phyloP scores from a whole-genome alignment of 352 stramenopile species.

The Phytophthora litchii region DNA sequence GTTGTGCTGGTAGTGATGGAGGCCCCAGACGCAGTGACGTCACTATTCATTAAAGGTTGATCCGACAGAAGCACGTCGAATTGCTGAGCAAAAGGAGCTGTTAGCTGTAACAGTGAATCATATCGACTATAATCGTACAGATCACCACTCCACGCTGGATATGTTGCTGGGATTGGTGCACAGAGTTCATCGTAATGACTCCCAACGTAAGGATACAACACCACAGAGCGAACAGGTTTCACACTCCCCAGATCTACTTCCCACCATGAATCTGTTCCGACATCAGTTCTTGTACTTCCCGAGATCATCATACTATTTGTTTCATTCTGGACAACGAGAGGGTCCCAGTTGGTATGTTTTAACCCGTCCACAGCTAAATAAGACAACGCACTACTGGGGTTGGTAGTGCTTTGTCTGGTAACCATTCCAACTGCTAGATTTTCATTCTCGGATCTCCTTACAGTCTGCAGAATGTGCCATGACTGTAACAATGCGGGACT shows the following conservation, averaged over 20 bases:
- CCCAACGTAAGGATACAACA: conserved; percentile 60
- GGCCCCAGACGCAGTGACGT: conserved; percentile 9
- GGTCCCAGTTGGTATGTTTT: conserved; percentile 43
- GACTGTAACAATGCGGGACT: conserved; percentile 38
- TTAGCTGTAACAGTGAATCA: conserved; percentile 45
- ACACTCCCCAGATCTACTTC: conserved; percentile 64
- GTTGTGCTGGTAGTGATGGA: conserved; percentile 27
- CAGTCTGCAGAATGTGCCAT: conserved; percentile 62
- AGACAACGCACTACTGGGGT: conserved; percentile 38
- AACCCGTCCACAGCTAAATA: conserved; percentile 62
- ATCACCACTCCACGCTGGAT: conserved; percentile 43
- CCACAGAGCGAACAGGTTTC: conserved; percentile 50
- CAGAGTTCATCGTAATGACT: conserved; percentile 46
- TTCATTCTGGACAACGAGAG: conserved; percentile 27
- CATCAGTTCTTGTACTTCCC: conserved; percentile 54
- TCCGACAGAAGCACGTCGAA: conserved; percentile 58
- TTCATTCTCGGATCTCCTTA: conserved; percentile 56
- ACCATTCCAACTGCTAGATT: conserved; percentile 67
- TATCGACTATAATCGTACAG: conserved; percentile 45
- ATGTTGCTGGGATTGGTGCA: conserved; percentile 13
- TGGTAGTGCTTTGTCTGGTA: conserved; percentile 68
- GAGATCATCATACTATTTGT: conserved; percentile 24
- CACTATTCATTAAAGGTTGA: conserved; percentile 24
- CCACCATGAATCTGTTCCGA: conserved; percentile 64
- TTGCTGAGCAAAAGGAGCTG: conserved; percentile 56